These are phyloP conservation scores for Syzygium jambos DNA, from an alignment of 345 rosid species.

Conservation along the genomic window DNA sequence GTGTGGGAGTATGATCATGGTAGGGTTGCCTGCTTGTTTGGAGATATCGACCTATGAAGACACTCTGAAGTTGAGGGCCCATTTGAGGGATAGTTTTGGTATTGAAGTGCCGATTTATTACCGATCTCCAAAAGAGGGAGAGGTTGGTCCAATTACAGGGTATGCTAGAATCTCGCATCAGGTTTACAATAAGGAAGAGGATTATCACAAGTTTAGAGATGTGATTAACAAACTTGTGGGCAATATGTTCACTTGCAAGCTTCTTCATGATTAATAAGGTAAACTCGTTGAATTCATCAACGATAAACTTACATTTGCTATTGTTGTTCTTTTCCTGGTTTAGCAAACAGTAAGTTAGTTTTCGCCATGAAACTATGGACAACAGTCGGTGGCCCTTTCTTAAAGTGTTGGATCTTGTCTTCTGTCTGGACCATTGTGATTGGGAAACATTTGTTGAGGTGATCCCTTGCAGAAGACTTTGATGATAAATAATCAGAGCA, in stretches of 20 bases:
- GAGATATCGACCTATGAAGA: constrained; percentile 41
- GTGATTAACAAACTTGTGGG: constrained; percentile 41
- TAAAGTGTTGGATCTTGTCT: not conserved
- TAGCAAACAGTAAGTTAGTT: not conserved
- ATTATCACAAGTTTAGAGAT: constrained; percentile 69
- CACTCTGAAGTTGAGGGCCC: constrained; percentile 45
- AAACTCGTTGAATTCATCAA: not conserved
- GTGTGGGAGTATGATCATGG: constrained; percentile 89
- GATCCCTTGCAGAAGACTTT: not conserved
- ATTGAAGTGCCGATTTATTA: constrained; percentile 79
- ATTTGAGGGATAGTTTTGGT: constrained; percentile 49
- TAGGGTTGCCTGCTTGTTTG: constrained; percentile 70
- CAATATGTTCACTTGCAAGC: constrained; percentile 47
- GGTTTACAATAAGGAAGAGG: constrained; percentile 72
- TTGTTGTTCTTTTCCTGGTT: not conserved
- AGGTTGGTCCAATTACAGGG: constrained; percentile 42
- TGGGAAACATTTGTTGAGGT: not conserved
- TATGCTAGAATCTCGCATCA: constrained; percentile 87
- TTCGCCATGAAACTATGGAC: not conserved
- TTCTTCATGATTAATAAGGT: constrained; percentile 41
- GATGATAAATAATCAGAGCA: not conserved
- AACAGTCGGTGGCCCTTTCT: not conserved
- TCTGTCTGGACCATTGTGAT: not conserved
- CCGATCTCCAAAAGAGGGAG: constrained; percentile 47
- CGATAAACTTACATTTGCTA: not conserved